Base-by-base conservation (phyloP, 495 filamentous ascomycete genomes). In the Talaromyces adpressus region DNA sequence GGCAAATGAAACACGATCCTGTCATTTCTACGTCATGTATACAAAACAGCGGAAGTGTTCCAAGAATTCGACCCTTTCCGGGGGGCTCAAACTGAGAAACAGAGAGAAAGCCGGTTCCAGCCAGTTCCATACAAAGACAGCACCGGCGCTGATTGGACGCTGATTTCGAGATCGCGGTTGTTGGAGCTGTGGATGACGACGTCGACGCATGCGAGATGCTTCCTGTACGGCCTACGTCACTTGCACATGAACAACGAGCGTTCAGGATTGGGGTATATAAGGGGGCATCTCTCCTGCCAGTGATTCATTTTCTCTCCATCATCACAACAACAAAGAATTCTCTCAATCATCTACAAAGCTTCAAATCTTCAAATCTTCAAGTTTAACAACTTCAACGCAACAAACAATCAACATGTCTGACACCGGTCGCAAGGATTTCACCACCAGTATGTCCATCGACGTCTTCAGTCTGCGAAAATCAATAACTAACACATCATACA, bases 341-440 rank as follows among this genome's bases (percentile, higher is more conserved):
- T 36, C 14, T 66, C 60, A 57, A 66, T 62, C 61, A 62, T 52
- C 49, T 22, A 68, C 59, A 51, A 65, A 61, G 22, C 41, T 56
- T 59, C 65, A 53, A 61, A 18, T n/a, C 49, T 60, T 59, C 66
- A 54, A 61, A 18, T 25, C 36, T 30, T 11, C 58, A 34, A 51
- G 57, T 67, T n/a, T 63, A 25, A 14, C 56, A 65, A 45, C 57
- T 22, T 47, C 5, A 1, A 61, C n/a, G n/a, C n/a, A 47, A 27
- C 57, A 63, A 57, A 62, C 59, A 58, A 74, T 65, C 77, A 87
- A 68, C 73, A 90, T 90, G 87, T 84, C 87, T 83, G 87, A 90
- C 75, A n/a, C 70, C 62, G 81, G 76, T 68, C 85, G 86, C 83
- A 89, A 90, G 77, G 85, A 87, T 77, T 83, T 84, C 73, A 69